Evolutionary conservation across 2,329 filamentous ascomycete species (phyloP), one percentile per base, ranked within the genome.

Genomic region (Xylaria sp.): DNA sequence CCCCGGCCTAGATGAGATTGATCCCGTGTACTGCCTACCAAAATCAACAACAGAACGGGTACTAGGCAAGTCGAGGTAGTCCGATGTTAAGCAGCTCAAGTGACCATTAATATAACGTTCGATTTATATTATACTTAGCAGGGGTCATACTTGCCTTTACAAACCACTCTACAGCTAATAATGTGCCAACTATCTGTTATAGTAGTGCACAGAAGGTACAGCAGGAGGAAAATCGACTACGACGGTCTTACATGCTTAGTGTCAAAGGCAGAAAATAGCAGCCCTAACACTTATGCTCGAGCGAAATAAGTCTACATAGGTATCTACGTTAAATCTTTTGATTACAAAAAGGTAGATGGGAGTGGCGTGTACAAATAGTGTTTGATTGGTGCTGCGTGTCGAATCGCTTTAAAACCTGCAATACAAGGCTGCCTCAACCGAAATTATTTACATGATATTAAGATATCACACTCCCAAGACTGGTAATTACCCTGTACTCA

Each of bases 11-110:
- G 87, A 91, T 75, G 89, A 91, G 69, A 91, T 99, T 62, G 93
- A 99, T 80, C 93, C 96, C 39, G 89, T 93, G 54, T 99, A 98
- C 77, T 94, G 92, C 80, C 90, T 94, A 87, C 93, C 93, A 0
- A 91, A 88, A 80, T 84, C 86, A 65, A 88, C 90, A 57, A 90
- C 87, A 55, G 83, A 88, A 69, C 88, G 86, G 76, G 83, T 89
- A n/a, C 76, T 90, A 77, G 81, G 84, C 59, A 75, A 81, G 75
- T 78, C 81, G 69, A 72, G 37, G 74, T 78, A 77, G 51, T 46
- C 15, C 67, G 54, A 65, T 70, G 10, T 31, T 18, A 44, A 28
- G 20, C 39, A 48, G 41, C 44, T 66, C 20, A 28, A 10, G 39
- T 13, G 1, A 41, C 5, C 15, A 3, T 44, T 55, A 12, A 18